A percentile compares a stretch with the other conserved stretches of the same genome.
These are phyloP conservation scores for Phytophthora agathidicida DNA, from an alignment of 352 stramenopile species.

Conservation along the genomic window DNA sequence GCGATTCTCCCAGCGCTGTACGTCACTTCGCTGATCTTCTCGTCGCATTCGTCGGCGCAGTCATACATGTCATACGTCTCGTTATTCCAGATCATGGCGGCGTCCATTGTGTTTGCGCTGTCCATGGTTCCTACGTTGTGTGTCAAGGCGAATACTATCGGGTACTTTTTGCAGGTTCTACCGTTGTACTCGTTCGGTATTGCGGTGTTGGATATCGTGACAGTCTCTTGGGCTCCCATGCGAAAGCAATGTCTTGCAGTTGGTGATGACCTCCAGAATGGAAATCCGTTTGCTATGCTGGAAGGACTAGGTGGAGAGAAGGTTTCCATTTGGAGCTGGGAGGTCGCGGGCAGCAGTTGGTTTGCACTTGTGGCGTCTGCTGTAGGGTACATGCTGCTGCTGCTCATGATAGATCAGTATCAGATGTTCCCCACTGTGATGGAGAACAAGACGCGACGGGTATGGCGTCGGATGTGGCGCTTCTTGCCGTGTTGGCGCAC, in stretches of 20 bases:
- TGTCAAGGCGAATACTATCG: constrained; percentile 39
- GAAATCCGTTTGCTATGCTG: constrained; percentile 27
- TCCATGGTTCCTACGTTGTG: constrained; percentile 62
- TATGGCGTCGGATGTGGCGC: constrained; percentile 24
- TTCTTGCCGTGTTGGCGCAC: constrained; percentile 25
- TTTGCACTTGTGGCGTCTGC: constrained; percentile 47
- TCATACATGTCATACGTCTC: constrained; percentile 78
- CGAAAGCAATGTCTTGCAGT: constrained; percentile 49
- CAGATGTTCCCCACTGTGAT: constrained; percentile 79
- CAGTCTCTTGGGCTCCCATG: constrained; percentile 46
- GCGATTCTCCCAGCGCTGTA: constrained; percentile 75
- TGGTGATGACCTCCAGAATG: constrained; percentile 8
- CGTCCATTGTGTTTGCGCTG: constrained; percentile 49
- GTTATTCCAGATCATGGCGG: constrained; percentile 73
- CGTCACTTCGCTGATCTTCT: constrained; percentile 65
- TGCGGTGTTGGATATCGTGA: constrained; percentile 56
- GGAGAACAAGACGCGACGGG: constrained; percentile 35
- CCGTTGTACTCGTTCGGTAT: constrained; percentile 68
- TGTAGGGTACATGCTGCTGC: constrained; percentile 52
- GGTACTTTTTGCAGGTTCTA: constrained; percentile 59
- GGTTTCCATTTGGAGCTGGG: constrained; percentile 57
- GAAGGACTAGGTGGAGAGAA: constrained; percentile 7
- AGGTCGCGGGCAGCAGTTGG: constrained; percentile 48
- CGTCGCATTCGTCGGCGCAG: constrained; percentile 79
- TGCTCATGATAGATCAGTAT: constrained; percentile 62